Evolutionary conservation across 306 rosid species (phyloP), one percentile per base, ranked within the genome.

Genomic region (Vachellia collinsii): DNA sequence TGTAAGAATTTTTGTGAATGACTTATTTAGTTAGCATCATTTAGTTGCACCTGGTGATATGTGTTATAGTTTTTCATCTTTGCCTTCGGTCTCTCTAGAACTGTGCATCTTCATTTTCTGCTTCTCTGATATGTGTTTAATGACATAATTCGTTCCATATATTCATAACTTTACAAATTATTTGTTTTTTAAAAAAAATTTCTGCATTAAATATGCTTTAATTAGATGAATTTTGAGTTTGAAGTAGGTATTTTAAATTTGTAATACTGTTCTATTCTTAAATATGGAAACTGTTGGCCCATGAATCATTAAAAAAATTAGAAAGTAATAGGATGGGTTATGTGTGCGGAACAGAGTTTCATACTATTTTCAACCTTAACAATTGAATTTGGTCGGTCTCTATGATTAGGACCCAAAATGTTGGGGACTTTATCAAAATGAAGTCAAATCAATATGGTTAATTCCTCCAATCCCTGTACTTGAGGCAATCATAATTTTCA

Each of bases 121-220:
- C n/a, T 62, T 29, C 74, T 46, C 44, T 20, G 38, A 37, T 64
- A 54, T 8, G 53, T n/a, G 20, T 62, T 68, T 66, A 75, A 53
- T n/a, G 69, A 59, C 67, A 56, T 64, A 22, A 67, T 78, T 58
- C 73, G 72, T 76, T 80, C 58, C 37, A 71, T 78, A 66, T 43
- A 1, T 77, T n/a, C n/a, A 41, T 8, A 22, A 39, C 50, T 54
- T 54, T 44, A 34, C 11, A 39, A 54, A 72, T 56, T 76, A 9
- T 58, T 23, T 23, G 68, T 62, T 34, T 51, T 37, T 29, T 47
- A 25, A 12, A 17, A 17, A 61, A 70, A 10, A 11, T 61, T 61
- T 8, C 71, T 46, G 63, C 43, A 17, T 47, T 47, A 13, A 11
- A n/a, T 42, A 43, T 11, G 0, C 53, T 42, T 29, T 14, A 48